Base-by-base conservation (phyloP, 2,329 filamentous ascomycete species). In the Penicillium sp. region DNA sequence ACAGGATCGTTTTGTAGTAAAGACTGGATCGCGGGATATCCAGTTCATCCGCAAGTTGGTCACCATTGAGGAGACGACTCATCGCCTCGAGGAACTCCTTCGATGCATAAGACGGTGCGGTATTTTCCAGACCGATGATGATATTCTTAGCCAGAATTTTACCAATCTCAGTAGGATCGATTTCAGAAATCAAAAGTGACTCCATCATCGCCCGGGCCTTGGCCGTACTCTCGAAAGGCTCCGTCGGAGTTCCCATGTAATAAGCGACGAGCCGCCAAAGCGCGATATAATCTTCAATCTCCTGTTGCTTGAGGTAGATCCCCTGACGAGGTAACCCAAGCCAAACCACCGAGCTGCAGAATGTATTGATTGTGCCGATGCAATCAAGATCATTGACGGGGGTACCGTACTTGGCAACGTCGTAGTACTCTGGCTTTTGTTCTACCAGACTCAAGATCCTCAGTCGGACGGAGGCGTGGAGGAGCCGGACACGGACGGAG, bases 341-440 rank as follows among this genome's bases (percentile, higher is more conserved):
- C 83, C 86, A 93, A 62, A 93, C 83, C 2, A 92, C 75, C 0
- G 85, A 85, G 0, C 87, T 82, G 0, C 87, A 91, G 76, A 94
- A 94, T 1, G 86, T 87, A 38, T 82, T 82, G 63, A 93, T 88
- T 1, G 91, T 93, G 12, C 82, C 89, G 37, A 93, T 86, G 60
- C 84, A 86, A 75, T 94, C 90, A 1, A 94, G 83, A 68, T 93
- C 89, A 68, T 90, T 93, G 72, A 93, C 88, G 4, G 90, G 90
- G 3, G 89, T 80, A 3, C 90, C 89, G 72, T 81, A 84, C 40
- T 82, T 76, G 19, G 82, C 76, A 0, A 86, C 74, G 64, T 87
- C 81, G 75, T 88, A 92, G 76, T 92, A 92, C 2, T 79, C 80
- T 0, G 88, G 86, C 19, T 81, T 78, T 40, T 82, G 75, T n/a